Base-by-base conservation (phyloP, 2,329 filamentous ascomycete genomes). In the Proliferodiscus dingleyae region DNA sequence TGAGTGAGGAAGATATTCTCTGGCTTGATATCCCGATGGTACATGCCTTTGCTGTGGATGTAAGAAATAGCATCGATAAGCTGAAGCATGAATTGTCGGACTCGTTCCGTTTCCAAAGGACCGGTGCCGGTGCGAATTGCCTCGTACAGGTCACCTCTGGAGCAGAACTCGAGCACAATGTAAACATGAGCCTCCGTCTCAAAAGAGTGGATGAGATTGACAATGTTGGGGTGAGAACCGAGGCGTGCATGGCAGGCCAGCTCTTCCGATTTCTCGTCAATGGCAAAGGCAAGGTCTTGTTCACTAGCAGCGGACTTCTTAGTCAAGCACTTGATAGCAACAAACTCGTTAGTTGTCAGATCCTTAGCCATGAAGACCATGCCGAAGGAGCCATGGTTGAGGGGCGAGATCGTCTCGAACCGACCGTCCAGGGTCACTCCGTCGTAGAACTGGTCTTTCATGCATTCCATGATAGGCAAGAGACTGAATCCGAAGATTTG, bases 371-470 rank as follows among this genome's bases (percentile, higher is more conserved):
- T 83, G 70, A 96, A 96, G 61, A 98, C 93, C 88, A 97, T 94
- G 64, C 93, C 93, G 64, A 97, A 98, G 45, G 93, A 97, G 59
- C 93, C 93, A 77, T 96, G 89, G 66, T 98, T 98, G 71, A 98
- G 85, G 47, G 93, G 90, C 57, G 90, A 87, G 63, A 96, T 77
- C 46, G 90, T 95, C 70, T 87, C 77, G 68, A 93, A 98, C 57
- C 93, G 90, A 67, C 88, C 89, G 65, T 87, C 83, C 64, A 95
- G 82, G 64, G 95, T 71, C 68, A 86, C 80, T 68, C 86, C 88
- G 68, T 81, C 75, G 63, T 81, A 73, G 71, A 95, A 93, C 64
- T 82, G 78, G 70, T 89, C 81, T 71, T 83, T 82, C 75, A 95
- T 80, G 75, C 89, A 95, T 72, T 89, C 87, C 89, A 95, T 85